A percentile compares a stretch with the other conserved stretches of the same genome.
These are phyloP conservation scores for Crithidia expoeki DNA, from an alignment of 208 protist species.

Conservation along the genomic window DNA sequence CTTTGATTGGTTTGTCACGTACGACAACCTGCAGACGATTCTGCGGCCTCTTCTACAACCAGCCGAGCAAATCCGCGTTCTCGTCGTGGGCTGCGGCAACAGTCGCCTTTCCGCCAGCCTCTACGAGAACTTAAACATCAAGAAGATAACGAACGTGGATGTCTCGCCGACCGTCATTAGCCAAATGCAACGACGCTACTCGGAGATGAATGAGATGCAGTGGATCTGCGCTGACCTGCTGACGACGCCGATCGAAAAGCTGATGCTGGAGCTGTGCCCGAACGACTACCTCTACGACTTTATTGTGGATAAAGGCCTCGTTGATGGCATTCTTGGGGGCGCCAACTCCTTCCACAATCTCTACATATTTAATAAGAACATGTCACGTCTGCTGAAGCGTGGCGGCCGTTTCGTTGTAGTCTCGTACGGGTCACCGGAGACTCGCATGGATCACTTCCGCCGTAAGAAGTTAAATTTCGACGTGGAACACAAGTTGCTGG, in stretches of 20 bases:
- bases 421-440: conserved; percentile 90
- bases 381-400: conserved; percentile 89
- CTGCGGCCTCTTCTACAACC: conserved; percentile 77
- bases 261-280: conserved; percentile 77
- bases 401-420: conserved; percentile 84
- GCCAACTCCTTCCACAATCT: conserved; percentile 91
- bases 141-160: conserved; percentile 91
- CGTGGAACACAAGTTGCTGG: conserved; percentile 82
- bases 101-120: conserved; percentile 79
- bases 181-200: conserved; percentile 89
- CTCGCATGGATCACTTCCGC: conserved; percentile 90
- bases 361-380: conserved; percentile 88
- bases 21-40: conserved; percentile 84
- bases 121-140: conserved; percentile 86
- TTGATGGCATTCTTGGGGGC: conserved; percentile 87
- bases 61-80: conserved; percentile 75
- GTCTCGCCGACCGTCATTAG: conserved; percentile 87
- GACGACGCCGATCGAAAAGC: conserved; percentile 78
- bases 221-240: conserved; percentile 86
- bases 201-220: conserved; percentile 86
- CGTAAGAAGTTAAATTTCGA: conserved; percentile 87
- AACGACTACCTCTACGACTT: conserved; percentile 88
- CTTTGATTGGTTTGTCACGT: conserved; percentile 93
- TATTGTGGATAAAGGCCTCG: conserved; percentile 90
- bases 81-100: conserved; percentile 92